phyloP scores from a whole-genome alignment of 129 eudicot genomes.

The Flaveria bidentis region DNA sequence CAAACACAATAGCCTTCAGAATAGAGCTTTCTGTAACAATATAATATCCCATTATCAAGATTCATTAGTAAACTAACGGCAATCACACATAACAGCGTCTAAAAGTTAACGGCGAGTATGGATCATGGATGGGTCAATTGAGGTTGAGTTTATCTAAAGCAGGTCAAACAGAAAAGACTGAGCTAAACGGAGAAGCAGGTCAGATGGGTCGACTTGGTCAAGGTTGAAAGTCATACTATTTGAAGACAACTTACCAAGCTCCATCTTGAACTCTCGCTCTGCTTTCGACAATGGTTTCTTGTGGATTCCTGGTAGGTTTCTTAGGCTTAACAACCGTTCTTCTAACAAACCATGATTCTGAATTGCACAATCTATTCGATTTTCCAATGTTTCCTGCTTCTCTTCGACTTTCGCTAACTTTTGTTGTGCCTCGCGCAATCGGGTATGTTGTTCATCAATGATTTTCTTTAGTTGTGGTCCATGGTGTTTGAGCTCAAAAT shows the following conservation, averaged over 20 bases:
- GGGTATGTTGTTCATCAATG: slow-evolving; percentile 65
- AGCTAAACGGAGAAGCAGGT: background rate
- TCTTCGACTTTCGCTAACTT: slow-evolving; percentile 65
- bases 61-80: background rate
- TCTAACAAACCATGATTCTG: slow-evolving; percentile 55
- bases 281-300: slow-evolving; percentile 89
- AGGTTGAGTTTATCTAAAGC: background rate
- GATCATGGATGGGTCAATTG: background rate
- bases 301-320: slow-evolving; percentile 66
- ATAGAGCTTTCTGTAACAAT: background rate
- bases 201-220: slow-evolving; percentile 2
- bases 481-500: slow-evolving; percentile 91
- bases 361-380: slow-evolving; percentile 51
- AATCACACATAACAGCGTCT: background rate
- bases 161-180: background rate
- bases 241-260: slow-evolving; percentile 61
- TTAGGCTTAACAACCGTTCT: slow-evolving; percentile 59
- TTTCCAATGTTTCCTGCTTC: slow-evolving; percentile 63
- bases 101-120: background rate
- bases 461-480: slow-evolving; percentile 80
- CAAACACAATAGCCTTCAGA: slow-evolving; percentile 11
- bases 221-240: background rate
- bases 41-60: slow-evolving; percentile 5
- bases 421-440: slow-evolving; percentile 61
- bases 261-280: slow-evolving; percentile 82